These are phyloP conservation scores for Talaromyces sp. DNA, from an alignment of 2,329 filamentous ascomycete species.

Conservation along the genomic window DNA sequence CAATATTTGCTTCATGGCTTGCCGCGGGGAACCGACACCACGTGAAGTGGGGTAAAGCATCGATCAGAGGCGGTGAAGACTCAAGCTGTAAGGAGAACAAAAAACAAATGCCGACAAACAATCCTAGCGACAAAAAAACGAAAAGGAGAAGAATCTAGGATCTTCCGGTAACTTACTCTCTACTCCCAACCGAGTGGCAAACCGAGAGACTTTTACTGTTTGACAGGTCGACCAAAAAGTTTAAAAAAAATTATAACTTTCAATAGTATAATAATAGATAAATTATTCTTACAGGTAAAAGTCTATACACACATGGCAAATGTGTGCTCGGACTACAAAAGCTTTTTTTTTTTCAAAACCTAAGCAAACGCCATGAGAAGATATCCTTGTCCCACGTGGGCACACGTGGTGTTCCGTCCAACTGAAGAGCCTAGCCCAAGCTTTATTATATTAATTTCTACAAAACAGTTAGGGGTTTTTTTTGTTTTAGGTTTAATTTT, in stretches of 20 bases:
- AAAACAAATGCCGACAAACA: too few relatives aligned
- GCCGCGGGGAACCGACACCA: neutral
- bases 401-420: constrained; percentile 23
- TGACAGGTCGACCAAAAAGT: neutral
- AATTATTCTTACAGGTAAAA: neutral
- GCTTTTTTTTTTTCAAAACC: constrained; percentile 5
- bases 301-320: neutral
- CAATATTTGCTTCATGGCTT: neutral
- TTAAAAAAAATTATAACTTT: neutral
- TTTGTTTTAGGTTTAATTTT: neutral
- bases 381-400: constrained; percentile 27
- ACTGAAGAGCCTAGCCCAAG: neutral
- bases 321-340: neutral
- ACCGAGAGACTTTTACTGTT: too few relatives aligned
- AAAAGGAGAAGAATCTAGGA: neutral
- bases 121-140: too few relatives aligned
- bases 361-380: constrained; percentile 14
- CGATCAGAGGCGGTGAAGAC: neutral
- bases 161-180: neutral
- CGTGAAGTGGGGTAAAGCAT: neutral
- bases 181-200: too few relatives aligned
- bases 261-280: neutral
- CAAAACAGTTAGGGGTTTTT: neutral
- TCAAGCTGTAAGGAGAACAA: too few relatives aligned
- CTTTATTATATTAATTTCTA: neutral